Evolutionary conservation across 306 rosid genomes (phyloP).

Genomic region (Rosa lucieae): DNA sequence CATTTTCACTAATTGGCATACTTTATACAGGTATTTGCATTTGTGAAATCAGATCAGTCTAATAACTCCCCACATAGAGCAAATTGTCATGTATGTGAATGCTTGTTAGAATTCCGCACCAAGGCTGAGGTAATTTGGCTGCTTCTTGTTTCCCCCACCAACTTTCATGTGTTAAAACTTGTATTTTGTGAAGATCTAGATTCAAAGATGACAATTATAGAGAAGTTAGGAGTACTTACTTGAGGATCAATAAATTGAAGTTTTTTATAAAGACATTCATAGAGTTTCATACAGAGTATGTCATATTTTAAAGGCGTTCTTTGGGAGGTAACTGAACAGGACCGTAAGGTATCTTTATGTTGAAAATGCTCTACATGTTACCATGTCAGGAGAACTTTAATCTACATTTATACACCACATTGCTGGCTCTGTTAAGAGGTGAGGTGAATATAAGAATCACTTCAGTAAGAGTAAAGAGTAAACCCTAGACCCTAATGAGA

Average conservation of each 20-base stretch:
- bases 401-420: not conserved
- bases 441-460: not conserved
- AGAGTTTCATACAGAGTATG: no score
- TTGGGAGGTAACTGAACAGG: not conserved
- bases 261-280: not conserved
- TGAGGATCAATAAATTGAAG: not conserved
- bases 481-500: not conserved
- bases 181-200: not conserved
- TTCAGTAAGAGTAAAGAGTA: not conserved
- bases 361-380: not conserved
- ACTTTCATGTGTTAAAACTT: not conserved
- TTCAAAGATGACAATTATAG: not conserved
- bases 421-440: not conserved
- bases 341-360: not conserved
- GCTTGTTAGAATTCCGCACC: constrained; percentile 74
- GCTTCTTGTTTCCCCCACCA: constrained; percentile 14
- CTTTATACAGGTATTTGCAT: constrained; percentile 82
- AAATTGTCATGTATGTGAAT: constrained; percentile 84
- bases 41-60: constrained; percentile 60
- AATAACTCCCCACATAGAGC: constrained; percentile 77
- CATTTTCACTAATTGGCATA: constrained; percentile 1
- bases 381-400: not conserved
- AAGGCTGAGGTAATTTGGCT: constrained; percentile 65
- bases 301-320: not conserved
- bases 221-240: not conserved